Evolutionary conservation across 345 rosid genomes (phyloP).

Genomic region (Linum usitatissimum): DNA sequence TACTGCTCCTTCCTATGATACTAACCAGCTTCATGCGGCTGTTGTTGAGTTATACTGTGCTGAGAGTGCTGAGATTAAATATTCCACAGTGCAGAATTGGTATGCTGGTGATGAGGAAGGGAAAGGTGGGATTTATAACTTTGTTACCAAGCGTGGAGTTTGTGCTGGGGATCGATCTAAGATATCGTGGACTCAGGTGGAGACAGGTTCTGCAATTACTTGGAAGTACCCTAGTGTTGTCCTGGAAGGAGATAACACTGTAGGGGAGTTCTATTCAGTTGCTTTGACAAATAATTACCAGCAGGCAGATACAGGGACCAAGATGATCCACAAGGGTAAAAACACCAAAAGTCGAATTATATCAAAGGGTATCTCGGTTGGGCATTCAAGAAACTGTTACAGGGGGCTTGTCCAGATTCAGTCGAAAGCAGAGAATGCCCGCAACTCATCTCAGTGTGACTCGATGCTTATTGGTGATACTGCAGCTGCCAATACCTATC

Average conservation of each 20-base stretch:
- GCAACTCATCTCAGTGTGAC: slow-evolving; percentile 83
- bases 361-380: slow-evolving; percentile 79
- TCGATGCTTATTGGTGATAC: slow-evolving; percentile 92
- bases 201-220: slow-evolving; percentile 92
- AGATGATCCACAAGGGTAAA: slow-evolving; percentile 96
- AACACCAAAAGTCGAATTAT: slow-evolving; percentile 80
- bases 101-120: slow-evolving; percentile 89
- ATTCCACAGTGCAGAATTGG: slow-evolving; percentile 95
- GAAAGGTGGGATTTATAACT: slow-evolving; percentile 81
- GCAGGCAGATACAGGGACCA: slow-evolving; percentile 88
- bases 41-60: slow-evolving; percentile 87
- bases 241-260: slow-evolving; percentile 74
- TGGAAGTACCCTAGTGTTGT: slow-evolving; percentile 96
- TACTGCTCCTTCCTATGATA: slow-evolving; percentile 85
- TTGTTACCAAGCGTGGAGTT: slow-evolving; percentile 88
- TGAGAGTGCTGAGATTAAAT: slow-evolving; percentile 72
- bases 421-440: slow-evolving; percentile 89
- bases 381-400: slow-evolving; percentile 73
- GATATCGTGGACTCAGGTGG: slow-evolving; percentile 98
- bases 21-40: slow-evolving; percentile 90
- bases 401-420: slow-evolving; percentile 93
- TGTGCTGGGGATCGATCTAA: slow-evolving; percentile 73
- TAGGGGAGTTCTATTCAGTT: slow-evolving; percentile 88
- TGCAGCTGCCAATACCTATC: slow-evolving; percentile 96
- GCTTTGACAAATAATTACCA: slow-evolving; percentile 83